Evolutionary conservation across 179 eudicot species (phyloP).

Genomic region (Heliamphora pulchella): DNA sequence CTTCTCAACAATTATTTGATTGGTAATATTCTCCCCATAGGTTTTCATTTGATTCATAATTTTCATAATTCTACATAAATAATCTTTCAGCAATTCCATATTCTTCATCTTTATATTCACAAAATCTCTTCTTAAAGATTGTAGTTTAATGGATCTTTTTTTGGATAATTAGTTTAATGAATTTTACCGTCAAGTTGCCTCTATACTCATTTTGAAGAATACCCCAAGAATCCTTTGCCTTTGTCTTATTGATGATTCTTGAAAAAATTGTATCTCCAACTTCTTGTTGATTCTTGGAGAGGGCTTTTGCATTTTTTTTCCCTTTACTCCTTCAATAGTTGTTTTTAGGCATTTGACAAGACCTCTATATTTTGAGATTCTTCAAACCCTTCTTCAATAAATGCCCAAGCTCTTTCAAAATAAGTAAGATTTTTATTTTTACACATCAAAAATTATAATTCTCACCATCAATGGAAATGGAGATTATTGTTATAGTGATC

Average conservation of each 20-base stretch:
- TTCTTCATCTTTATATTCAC: slow-evolving; percentile 18
- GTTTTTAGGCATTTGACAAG: too few species aligned
- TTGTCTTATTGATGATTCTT: not conserved
- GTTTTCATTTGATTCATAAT: not conserved
- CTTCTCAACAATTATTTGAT: slow-evolving; percentile 8
- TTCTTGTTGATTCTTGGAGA: not conserved
- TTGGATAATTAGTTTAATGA: not conserved
- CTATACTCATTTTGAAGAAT: slow-evolving; percentile 10
- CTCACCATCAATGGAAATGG: too few species aligned
- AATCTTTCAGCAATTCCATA: slow-evolving; percentile 3
- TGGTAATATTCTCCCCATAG: slow-evolving; percentile 8
- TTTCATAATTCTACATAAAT: not conserved
- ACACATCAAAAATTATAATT: too few species aligned
- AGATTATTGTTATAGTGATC: not conserved
- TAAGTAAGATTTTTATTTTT: too few species aligned
- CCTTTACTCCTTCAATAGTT: too few species aligned
- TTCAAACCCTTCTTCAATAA: too few species aligned
- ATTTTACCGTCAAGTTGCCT: slow-evolving; percentile 10
- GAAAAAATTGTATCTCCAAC: not conserved
- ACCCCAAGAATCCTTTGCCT: not conserved
- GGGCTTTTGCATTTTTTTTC: too few species aligned
- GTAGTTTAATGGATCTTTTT: too few species aligned
- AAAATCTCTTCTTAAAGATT: slow-evolving; percentile 11
- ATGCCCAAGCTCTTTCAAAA: too few species aligned
- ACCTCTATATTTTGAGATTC: too few species aligned